Base-by-base conservation (phyloP, 208 protist genomes). In the Kentomonas sorsogonicus region DNA sequence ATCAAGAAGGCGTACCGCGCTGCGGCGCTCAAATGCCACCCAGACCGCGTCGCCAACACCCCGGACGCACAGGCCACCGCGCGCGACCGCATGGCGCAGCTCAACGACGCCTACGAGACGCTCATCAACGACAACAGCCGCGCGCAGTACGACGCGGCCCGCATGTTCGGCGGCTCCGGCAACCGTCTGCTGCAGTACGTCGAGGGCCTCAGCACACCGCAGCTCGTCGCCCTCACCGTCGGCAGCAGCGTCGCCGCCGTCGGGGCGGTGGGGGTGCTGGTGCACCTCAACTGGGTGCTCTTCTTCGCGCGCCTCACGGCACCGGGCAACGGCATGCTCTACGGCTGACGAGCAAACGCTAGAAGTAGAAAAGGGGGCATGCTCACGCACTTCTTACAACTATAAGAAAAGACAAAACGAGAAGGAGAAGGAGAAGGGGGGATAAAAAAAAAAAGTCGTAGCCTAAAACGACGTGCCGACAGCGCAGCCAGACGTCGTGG, bases 81-180 rank as follows among this genome's bases (percentile, higher is more conserved):
- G 23, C 67, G 69, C 18, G 72, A 84, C 47, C 66, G 72, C 25
- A 94, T 94, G 86, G 72, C 78, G 36, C 29, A 63, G 25, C 77
- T 94, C 63, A 94, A 94, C 53, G 69, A 76, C 15, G 86, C 86
- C 45, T 94, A 94, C 50, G 80, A 94, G 38, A 81, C 71, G 13
- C 74, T 94, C 10, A 76, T 72, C 4, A 71, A 82, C 34, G 30
- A 72, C 2, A 63, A 66, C 15, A 84, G 76, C 45, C 77, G 83
- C 13, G 64, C 64, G 43, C 63, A 70, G 54, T 94, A 94, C 66
- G 83, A 94, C 51, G 60, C 62, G 6, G 55, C 53, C 31, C 70
- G 75, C 26, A 48, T 38, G 27, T 53, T 78, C 36, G 47, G 41
- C 11, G 59, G 68, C 30, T 51, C 60, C 9, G 43, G 69, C 11